Conservation (phyloP, 164 flowering plant species). For the Berberis thunbergii region DNA sequence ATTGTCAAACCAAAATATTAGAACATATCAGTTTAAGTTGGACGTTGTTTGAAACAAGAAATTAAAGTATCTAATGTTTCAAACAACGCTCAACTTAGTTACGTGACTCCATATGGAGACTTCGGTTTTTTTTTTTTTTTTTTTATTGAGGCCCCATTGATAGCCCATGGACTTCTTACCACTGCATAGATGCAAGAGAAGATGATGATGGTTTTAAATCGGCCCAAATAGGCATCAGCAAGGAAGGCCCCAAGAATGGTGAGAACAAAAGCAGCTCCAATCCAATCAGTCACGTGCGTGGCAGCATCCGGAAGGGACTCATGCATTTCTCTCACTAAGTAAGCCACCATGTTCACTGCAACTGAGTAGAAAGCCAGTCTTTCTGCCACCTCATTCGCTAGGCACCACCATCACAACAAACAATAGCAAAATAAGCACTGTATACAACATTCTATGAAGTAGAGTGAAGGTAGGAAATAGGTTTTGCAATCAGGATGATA, state of each 20-base stretch:
- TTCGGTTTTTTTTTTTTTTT: too few species aligned
- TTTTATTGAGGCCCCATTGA: too few species aligned
- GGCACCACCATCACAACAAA: constrained; percentile 54
- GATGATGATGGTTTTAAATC: constrained; percentile 48
- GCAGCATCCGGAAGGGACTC: constrained; percentile 40
- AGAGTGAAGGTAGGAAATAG: too few species aligned
- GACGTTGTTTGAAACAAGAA: too few species aligned
- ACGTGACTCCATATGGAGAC: too few species aligned
- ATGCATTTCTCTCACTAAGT: constrained; percentile 43
- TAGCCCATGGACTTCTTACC: constrained; percentile 34
- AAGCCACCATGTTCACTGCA: constrained; percentile 58
- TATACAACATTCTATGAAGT: too few species aligned
- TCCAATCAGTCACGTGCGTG: constrained; percentile 50
- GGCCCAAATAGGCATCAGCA: constrained; percentile 70
- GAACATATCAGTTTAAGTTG: not conserved
- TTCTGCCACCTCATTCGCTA: constrained; percentile 75
- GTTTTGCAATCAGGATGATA: too few species aligned
- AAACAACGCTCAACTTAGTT: too few species aligned
- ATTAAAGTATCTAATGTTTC: too few species aligned
- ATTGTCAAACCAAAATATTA: not conserved
- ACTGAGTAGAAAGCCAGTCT: constrained; percentile 54
- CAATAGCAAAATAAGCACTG: not conserved
- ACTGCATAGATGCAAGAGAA: constrained; percentile 54
- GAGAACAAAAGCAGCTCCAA: constrained; percentile 51
- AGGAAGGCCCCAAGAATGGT: constrained; percentile 63